phyloP scores from a whole-genome alignment of 805 yeast species.

The Starmerella powellii region DNA sequence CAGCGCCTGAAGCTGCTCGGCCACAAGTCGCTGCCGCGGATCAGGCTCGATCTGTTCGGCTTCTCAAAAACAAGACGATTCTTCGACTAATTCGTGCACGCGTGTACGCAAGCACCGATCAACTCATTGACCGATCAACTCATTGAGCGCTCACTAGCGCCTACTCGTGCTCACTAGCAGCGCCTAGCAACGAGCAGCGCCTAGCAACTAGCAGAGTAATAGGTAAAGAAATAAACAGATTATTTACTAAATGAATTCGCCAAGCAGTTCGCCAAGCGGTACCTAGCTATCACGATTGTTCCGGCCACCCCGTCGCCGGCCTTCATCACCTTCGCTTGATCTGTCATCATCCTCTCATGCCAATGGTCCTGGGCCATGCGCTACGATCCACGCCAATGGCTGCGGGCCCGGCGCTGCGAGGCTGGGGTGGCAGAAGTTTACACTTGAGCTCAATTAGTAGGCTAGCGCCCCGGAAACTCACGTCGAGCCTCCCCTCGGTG shows the following conservation, averaged over 20 bases:
- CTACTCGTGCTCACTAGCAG: no score
- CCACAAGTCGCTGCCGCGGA: constrained; percentile 80
- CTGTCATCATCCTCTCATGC: neutral
- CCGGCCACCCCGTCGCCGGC: neutral
- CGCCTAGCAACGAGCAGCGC: no score
- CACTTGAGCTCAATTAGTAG: neutral
- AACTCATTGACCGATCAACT: no score
- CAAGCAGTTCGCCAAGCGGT: no score
- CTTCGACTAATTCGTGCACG: constrained; percentile 45
- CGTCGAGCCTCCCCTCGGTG: neutral
- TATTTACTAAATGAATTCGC: no score
- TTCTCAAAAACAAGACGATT: constrained; percentile 74
- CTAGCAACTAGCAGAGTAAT: no score
- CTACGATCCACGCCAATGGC: no score
- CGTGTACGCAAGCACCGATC: no score
- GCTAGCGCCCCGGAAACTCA: neutral
- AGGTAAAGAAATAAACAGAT: no score
- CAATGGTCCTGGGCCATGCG: neutral
- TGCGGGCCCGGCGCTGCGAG: no score
- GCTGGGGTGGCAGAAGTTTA: no score
- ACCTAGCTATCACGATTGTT: neutral
- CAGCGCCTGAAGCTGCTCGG: constrained; percentile 79
- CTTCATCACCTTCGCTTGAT: neutral
- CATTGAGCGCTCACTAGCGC: no score
- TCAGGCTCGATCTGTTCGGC: constrained; percentile 71